phyloP scores from a whole-genome alignment of 176 grass and related monocot genomes.

The Aegilops longissima region DNA sequence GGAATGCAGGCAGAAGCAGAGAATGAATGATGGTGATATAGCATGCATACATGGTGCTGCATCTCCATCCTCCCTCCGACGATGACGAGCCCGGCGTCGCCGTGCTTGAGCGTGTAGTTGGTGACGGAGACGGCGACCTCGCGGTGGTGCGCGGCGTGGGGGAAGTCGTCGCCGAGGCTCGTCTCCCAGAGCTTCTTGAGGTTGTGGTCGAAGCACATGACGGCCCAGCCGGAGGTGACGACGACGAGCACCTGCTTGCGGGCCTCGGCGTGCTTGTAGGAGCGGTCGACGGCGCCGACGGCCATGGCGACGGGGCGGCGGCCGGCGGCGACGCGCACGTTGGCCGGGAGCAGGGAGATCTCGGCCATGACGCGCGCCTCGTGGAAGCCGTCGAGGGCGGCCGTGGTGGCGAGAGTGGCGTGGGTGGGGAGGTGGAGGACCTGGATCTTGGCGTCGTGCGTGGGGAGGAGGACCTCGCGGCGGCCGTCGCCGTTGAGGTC shows the following conservation, averaged over 20 bases:
- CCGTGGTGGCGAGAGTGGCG: neutral
- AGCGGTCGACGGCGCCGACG: constrained; percentile 72
- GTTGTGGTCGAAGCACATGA: constrained; percentile 99
- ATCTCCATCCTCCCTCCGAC: constrained; percentile 96
- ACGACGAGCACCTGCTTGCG: constrained; percentile 87
- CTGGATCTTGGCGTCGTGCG: constrained; percentile 91
- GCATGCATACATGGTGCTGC: constrained; percentile 65
- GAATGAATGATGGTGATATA: neutral
- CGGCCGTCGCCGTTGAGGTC: constrained; percentile 92
- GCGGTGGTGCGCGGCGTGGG: constrained; percentile 73
- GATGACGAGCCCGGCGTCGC: constrained; percentile 81
- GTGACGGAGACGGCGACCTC: constrained; percentile 82
- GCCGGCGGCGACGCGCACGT: constrained; percentile 70
- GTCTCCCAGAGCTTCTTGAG: constrained; percentile 94
- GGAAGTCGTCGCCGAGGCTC: constrained; percentile 88
- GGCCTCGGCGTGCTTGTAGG: constrained; percentile 43
- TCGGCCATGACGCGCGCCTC: constrained; percentile 83
- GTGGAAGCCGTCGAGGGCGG: constrained; percentile 50
- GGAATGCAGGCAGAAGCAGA: neutral
- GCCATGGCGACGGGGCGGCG: constrained; percentile 84
- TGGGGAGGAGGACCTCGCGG: constrained; percentile 86
- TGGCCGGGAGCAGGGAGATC: constrained; percentile 72
- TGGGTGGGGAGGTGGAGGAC: constrained; percentile 42
- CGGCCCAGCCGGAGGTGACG: constrained; percentile 89
- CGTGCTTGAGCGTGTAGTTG: constrained; percentile 93